Evolutionary conservation across 2,329 filamentous ascomycete species (phyloP), one percentile per base, ranked within the genome.

Genomic region (Bipolaris bicolor): DNA sequence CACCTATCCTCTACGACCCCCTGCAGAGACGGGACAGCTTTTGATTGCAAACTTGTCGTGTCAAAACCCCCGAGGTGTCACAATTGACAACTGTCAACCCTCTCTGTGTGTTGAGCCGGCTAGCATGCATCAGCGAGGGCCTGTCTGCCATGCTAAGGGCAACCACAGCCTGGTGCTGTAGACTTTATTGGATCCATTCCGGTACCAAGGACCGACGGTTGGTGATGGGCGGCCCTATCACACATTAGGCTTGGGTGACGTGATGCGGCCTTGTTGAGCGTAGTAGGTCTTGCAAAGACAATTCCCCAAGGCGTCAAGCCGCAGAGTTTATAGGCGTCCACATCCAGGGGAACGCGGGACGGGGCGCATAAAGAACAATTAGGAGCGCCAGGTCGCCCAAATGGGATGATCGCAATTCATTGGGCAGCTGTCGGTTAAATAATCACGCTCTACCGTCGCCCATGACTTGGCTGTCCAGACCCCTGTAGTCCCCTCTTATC

Each of bases 391-490:
- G 18, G 37, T 44, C 49, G 49, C 49, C 46, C 44, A 11, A 39
- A 49, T 15, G 50, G 34, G 39, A 37, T 13, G 31, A 43, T 29
- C 20, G 26, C n/a, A 33, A 40, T 49, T 39, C 44, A 57, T 54
- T 57, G 50, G 55, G 50, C 45, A 37, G 39, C 55, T 11, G 34
- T 57, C 55, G 55, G 50, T 54, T 57, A 49, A 54, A 49, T 49
- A 57, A 47, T 57, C 50, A 45, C 52, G 44, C 45, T 54, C 33
- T 47, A 22, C 50, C 40, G 37, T 46, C 39, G 50, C 50, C 29
- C 34, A 45, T 49, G 47, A 49, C 55, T 40, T 54, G 41, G 44
- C 33, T 37, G 33, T 24, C 40, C 29, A 34, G 49, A 58, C 52
- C 52, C 56, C 56, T 58, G 56, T 18, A 36, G 6, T 40, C 46